Evolutionary conservation across 2,329 filamentous ascomycete species (phyloP), one percentile per base, ranked within the genome.

Genomic region (Aspergillus neoniger): DNA sequence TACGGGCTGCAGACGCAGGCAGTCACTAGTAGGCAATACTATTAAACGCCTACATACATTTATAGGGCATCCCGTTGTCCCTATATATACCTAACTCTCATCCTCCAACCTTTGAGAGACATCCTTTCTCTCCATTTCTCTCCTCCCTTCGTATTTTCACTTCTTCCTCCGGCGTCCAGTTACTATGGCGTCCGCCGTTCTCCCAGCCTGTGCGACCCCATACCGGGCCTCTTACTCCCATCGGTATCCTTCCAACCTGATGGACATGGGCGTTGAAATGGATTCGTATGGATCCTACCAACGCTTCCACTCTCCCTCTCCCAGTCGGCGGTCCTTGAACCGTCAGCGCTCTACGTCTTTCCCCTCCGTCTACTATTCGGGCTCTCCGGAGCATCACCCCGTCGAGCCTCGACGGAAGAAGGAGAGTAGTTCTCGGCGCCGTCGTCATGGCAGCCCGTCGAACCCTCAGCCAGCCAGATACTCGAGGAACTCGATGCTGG

Each of bases 401-500:
- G 59, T 66, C 9, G 67, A 74, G 61, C 67, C 67, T 39, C 65
- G 55, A 36, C 65, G 60, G 39, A 58, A 56, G 19, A 63, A 65
- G 19, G 64, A 67, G 15, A 53, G 38, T 12, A 32, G 30, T 17
- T 60, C 61, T 23, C 56, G 63, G n/a, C 64, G 60, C 1, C 64
- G 63, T 17, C 64, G 57, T 28, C 68, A 65, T 50, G 64, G 60
- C 23, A 58, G 59, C 32, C 66, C 61, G 15, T 50, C 47, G 14
- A 28, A 25, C 23, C 41, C 53, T 14, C 66, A 62, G 9, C 57
- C 51, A 10, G 43, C 41, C 8, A 60, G 60, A 39, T 65, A 63
- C 57, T 62, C 65, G 2, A 69, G 65, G 0, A 56, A 68, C 39
- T 73, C 72, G 8, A 63, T 64, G 25, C 63, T 72, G 15, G 85